Evolutionary conservation across 2,329 filamentous ascomycete genomes (phyloP).

Genomic region (Colletotrichum echinochloae): DNA sequence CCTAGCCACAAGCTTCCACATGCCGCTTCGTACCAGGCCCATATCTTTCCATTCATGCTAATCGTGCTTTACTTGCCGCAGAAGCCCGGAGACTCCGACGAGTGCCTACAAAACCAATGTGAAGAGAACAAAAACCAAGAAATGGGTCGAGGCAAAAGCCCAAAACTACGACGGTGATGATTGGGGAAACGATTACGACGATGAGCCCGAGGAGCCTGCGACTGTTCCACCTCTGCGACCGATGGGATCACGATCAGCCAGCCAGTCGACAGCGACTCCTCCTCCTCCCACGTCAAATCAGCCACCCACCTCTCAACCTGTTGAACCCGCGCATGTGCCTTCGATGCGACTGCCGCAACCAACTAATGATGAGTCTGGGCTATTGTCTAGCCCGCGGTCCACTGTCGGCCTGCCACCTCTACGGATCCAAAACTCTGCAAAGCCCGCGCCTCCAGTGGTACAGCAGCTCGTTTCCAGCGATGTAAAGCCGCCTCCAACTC

Average conservation of each 20-base stretch:
- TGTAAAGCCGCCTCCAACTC: conserved; percentile 6
- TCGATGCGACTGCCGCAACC: conserved; percentile 44
- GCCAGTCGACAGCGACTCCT: conserved; percentile 47
- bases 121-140: conserved; percentile 88
- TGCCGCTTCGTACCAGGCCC: neutral
- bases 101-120: conserved; percentile 82
- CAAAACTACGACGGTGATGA: conserved; percentile 93
- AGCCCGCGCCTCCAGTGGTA: conserved; percentile 13
- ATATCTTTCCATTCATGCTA: conserved; percentile 6
- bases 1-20: neutral
- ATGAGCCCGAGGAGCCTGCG: conserved; percentile 59
- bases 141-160: conserved; percentile 92
- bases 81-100: conserved; percentile 42
- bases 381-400: conserved; percentile 43
- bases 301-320: conserved; percentile 38
- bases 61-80: neutral
- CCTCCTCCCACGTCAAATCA: conserved; percentile 41
- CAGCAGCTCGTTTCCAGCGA: conserved; percentile 31
- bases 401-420: conserved; percentile 47
- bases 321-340: conserved; percentile 45
- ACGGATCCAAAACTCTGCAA: conserved; percentile 48
- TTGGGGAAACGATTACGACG: conserved; percentile 80
- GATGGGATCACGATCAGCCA: conserved; percentile 44
- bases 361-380: conserved; percentile 28
- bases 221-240: conserved; percentile 47